phyloP scores from a whole-genome alignment of 495 filamentous ascomycete genomes.

The Delitschia confertaspora region DNA sequence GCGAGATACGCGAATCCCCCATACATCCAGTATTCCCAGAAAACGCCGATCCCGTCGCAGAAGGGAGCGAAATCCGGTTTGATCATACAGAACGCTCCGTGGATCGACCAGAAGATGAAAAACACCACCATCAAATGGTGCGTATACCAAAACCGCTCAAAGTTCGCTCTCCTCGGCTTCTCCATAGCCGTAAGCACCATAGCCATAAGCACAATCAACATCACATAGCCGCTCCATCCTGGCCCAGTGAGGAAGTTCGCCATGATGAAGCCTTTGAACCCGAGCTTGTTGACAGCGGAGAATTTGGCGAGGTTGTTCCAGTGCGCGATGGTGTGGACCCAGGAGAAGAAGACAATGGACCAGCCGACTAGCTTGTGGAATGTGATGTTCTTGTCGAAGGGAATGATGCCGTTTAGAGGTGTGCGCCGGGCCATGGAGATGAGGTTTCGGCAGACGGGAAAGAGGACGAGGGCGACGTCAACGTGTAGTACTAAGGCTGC shows the following conservation, averaged over 20 bases:
- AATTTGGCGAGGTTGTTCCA: constrained; percentile 74
- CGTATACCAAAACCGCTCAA: constrained; percentile 73
- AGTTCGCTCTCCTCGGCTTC: constrained; percentile 59
- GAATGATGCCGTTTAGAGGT: constrained; percentile 66
- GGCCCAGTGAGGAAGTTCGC: constrained; percentile 65
- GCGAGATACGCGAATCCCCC: constrained; percentile 63
- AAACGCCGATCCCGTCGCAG: constrained; percentile 62
- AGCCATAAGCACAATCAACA: constrained; percentile 58
- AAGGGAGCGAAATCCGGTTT: constrained; percentile 64
- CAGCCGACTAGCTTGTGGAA: constrained; percentile 74
- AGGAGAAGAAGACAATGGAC: constrained; percentile 74
- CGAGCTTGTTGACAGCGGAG: constrained; percentile 58
- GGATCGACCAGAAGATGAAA: constrained; percentile 74
- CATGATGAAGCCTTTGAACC: constrained; percentile 60
- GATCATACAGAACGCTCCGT: constrained; percentile 75
- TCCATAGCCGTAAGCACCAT: constrained; percentile 64
- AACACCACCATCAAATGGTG: constrained; percentile 72
- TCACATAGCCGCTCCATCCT: constrained; percentile 71
- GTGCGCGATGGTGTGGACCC: constrained; percentile 70
- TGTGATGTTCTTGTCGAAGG: constrained; percentile 72
- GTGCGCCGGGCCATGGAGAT: constrained; percentile 68
- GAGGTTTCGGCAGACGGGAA: constrained; percentile 70
- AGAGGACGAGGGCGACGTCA: constrained; percentile 64
- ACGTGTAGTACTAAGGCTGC: constrained; percentile 64
- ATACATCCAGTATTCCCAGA: constrained; percentile 76